Conservation (phyloP, 75 land plant genomes). For the Chamaecyparis obtusa region DNA sequence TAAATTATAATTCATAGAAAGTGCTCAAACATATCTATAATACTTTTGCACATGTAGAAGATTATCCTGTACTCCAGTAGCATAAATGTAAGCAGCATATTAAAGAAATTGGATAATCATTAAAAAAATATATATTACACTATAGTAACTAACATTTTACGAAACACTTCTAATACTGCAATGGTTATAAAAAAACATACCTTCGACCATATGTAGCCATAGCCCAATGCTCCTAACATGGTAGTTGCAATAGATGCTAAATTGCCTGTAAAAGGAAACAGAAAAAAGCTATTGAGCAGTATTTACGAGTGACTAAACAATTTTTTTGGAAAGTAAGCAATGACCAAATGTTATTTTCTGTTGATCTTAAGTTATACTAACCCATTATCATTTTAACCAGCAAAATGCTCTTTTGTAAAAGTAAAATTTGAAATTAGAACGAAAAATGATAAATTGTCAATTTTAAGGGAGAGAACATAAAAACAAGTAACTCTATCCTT, state of each 20-base stretch:
- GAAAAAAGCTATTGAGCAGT: background rate
- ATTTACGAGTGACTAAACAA: too few species aligned
- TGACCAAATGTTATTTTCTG: too few species aligned
- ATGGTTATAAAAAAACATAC: constrained; percentile 23
- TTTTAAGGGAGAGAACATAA: too few species aligned
- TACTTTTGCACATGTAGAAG: background rate
- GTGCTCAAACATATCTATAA: background rate
- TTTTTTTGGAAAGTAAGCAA: too few species aligned
- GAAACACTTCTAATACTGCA: background rate
- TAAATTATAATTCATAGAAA: background rate
- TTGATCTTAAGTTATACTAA: too few species aligned
- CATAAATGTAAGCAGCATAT: background rate
- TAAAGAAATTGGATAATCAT: background rate
- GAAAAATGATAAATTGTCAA: too few species aligned
- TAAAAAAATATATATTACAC: background rate
- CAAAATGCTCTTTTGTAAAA: too few species aligned
- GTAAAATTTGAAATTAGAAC: too few species aligned
- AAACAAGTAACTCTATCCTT: too few species aligned
- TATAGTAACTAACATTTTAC: background rate
- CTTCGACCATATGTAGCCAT: constrained; percentile 96
- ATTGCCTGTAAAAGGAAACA: constrained; percentile 18
- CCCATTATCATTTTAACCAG: too few species aligned
- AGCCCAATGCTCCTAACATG: constrained; percentile 69
- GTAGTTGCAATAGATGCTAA: constrained; percentile 44
- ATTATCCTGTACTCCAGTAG: background rate